These are phyloP conservation scores for Tulasnella sp. DNA, from an alignment of 768 basidiomycete genomes.

Conservation along the genomic window DNA sequence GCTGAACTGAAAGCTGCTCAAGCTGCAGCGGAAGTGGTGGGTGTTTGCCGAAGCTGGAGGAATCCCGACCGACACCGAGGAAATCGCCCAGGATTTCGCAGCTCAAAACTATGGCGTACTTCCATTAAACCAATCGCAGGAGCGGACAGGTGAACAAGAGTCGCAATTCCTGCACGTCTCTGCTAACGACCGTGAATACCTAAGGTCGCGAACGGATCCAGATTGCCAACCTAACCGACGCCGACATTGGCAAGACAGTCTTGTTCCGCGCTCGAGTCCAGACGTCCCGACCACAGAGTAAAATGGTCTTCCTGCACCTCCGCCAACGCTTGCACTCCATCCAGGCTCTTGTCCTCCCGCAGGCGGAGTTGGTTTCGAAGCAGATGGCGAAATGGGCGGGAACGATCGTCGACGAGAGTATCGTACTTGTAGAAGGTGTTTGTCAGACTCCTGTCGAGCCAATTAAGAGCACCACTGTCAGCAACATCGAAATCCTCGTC, in stretches of 20 bases:
- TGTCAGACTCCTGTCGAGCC: conserved; percentile 76
- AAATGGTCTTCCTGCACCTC: conserved; percentile 92
- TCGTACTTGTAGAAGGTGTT: conserved; percentile 76
- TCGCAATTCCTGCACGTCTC: not conserved
- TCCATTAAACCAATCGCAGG: conserved; percentile 90
- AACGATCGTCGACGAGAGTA: conserved; percentile 77
- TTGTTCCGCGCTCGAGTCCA: conserved; percentile 89
- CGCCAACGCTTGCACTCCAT: conserved; percentile 86
- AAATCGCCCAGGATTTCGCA: conserved; percentile 67
- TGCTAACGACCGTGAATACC: not conserved
- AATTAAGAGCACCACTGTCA: conserved; percentile 90
- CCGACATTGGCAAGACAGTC: conserved; percentile 71
- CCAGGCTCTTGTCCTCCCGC: conserved; percentile 77
- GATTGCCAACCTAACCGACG: conserved; percentile 64
- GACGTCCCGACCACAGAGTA: conserved; percentile 89
- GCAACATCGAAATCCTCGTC: conserved; percentile 86
- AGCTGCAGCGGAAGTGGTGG: conserved; percentile 65
- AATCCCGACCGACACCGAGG: not conserved
- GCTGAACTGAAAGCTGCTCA: conserved; percentile 71
- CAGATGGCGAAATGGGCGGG: conserved; percentile 97
- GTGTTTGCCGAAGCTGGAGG: conserved; percentile 34
- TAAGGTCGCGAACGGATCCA: conserved; percentile 59
- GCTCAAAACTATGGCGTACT: conserved; percentile 80
- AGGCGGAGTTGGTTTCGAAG: conserved; percentile 81
- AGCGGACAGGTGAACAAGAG: conserved; percentile 52